Conservation (phyloP, 768 basidiomycete species). For the Termitomyces sp. region DNA sequence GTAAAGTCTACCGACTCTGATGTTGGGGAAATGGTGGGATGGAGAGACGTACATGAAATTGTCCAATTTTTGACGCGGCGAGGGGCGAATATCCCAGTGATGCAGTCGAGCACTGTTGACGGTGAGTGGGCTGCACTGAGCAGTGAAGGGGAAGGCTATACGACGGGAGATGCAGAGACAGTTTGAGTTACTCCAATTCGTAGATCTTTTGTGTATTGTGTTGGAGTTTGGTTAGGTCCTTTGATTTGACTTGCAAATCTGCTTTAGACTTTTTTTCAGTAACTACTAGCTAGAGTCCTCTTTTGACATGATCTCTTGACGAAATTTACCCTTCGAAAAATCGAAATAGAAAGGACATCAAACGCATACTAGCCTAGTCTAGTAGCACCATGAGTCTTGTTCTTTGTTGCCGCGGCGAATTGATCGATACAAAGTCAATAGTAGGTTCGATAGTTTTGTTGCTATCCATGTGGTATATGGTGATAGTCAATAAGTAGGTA, state of each 20-base stretch:
- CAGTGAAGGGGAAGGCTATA: slow-evolving; percentile 53
- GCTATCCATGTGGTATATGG: not conserved
- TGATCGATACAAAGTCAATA: not conserved
- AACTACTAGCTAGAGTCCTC: not conserved
- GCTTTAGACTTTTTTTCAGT: not conserved
- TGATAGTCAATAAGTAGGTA: too few relatives aligned
- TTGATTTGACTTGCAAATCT: not conserved
- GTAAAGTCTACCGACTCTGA: slow-evolving; percentile 26
- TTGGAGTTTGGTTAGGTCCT: not conserved
- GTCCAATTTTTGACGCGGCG: slow-evolving; percentile 62
- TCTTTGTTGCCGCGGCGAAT: not conserved
- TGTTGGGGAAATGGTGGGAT: slow-evolving; percentile 42
- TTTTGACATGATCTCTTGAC: not conserved
- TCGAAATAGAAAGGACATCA: not conserved
- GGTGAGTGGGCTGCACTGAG: slow-evolving; percentile 75
- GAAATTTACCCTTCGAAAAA: not conserved
- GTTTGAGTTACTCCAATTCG: slow-evolving; percentile 14
- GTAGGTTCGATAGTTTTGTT: not conserved
- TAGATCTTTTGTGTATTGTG: not conserved
- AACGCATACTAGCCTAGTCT: too few relatives aligned
- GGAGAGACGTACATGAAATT: slow-evolving; percentile 71
- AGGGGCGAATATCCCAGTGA: slow-evolving; percentile 70
- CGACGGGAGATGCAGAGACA: slow-evolving; percentile 28
- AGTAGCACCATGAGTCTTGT: too few relatives aligned
- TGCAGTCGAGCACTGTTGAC: slow-evolving; percentile 42